Percentiles rank a stretch among this genome's conserved stretches.
Conservation (phyloP, 2,329 filamentous ascomycete genomes). For the Penicillium sp. region DNA sequence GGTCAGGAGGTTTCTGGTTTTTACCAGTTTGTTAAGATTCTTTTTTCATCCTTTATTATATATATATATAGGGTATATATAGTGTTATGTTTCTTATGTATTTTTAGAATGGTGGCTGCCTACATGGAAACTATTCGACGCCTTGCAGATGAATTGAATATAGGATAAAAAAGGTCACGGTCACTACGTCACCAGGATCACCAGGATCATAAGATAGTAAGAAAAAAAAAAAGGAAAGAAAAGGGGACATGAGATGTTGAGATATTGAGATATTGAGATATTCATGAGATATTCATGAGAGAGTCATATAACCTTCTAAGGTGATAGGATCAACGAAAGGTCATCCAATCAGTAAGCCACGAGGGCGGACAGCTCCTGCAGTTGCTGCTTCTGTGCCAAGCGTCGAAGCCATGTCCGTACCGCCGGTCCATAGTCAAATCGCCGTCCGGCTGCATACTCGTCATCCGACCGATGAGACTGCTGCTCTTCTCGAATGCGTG, state of each 20-base stretch:
- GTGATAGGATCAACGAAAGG: neutral
- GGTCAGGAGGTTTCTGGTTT: neutral
- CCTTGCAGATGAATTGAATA: neutral
- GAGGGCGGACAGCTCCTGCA: constrained; percentile 35
- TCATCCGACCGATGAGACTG: constrained; percentile 34
- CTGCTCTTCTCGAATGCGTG: constrained; percentile 34
- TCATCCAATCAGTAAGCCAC: constrained; percentile 17
- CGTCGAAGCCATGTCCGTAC: constrained; percentile 61
- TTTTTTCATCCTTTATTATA: no score
- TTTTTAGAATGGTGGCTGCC: neutral
- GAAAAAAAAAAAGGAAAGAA: no score
- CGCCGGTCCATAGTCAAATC: constrained; percentile 59
- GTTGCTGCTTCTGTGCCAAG: constrained; percentile 57
- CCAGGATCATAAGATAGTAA: neutral
- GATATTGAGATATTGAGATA: no score
- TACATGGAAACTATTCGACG: neutral
- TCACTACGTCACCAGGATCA: neutral
- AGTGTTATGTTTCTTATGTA: neutral
- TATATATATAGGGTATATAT: no score
- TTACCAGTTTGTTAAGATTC: neutral
- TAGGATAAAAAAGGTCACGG: neutral
- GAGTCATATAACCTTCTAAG: no score
- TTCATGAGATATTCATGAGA: no score
- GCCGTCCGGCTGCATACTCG: constrained; percentile 34
- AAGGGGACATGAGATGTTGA: no score